These are phyloP conservation scores for Alternaria incomplexa DNA, from an alignment of 2,329 filamentous ascomycete species.

Conservation along the genomic window DNA sequence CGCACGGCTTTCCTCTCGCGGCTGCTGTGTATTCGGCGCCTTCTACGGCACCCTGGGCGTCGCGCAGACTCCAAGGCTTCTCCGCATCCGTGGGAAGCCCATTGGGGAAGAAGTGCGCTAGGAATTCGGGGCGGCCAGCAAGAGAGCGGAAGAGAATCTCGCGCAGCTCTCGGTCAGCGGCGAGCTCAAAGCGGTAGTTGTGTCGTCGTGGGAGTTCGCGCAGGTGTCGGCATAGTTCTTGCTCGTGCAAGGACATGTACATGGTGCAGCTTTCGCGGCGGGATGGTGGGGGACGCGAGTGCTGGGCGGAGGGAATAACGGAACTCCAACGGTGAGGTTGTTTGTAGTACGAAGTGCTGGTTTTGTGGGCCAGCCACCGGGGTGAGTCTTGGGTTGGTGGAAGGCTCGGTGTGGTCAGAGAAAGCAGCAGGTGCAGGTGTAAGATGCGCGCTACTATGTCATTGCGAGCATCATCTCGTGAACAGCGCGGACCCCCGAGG, in stretches of 20 bases:
- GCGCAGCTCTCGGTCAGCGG: constrained; percentile 74
- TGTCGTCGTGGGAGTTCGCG: constrained; percentile 76
- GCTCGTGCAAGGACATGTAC: constrained; percentile 66
- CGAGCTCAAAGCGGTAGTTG: constrained; percentile 75
- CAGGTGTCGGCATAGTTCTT: constrained; percentile 82
- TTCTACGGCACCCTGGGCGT: constrained; percentile 89
- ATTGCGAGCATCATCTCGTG: constrained; percentile 8
- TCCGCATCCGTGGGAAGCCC: constrained; percentile 65
- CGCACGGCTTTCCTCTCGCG: constrained; percentile 90
- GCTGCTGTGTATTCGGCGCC: constrained; percentile 94
- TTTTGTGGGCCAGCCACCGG: constrained; percentile 26
- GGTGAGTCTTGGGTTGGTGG: not conserved
- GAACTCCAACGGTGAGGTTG: not conserved
- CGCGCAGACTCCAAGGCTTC: constrained; percentile 74
- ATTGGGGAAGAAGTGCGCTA: constrained; percentile 81
- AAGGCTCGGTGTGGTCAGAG: constrained; percentile 7
- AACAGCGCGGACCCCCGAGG: constrained; percentile 12
- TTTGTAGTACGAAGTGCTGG: not conserved
- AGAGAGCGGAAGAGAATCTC: constrained; percentile 86
- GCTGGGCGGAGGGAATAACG: not conserved
- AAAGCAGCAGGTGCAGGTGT: constrained; percentile 9
- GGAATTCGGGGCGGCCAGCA: constrained; percentile 74
- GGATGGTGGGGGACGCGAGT: constrained; percentile 18
- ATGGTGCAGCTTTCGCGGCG: constrained; percentile 35
- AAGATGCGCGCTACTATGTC: constrained; percentile 21